These are phyloP conservation scores for Ilyonectria robusta DNA, from an alignment of 2,329 filamentous ascomycete genomes.

Conservation along the genomic window DNA sequence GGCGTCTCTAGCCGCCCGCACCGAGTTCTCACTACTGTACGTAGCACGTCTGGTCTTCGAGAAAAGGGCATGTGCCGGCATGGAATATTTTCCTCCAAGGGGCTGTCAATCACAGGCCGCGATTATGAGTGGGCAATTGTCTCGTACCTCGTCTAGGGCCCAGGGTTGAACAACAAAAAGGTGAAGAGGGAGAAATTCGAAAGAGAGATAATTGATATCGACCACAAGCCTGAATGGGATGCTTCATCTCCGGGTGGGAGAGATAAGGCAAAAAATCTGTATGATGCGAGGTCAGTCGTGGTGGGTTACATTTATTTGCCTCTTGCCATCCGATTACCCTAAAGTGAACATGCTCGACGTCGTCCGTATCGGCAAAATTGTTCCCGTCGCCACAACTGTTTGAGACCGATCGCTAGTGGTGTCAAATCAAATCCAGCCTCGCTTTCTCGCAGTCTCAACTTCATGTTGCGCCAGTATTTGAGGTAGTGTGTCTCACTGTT, in stretches of 20 bases:
- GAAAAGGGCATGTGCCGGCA: not conserved
- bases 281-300: not conserved
- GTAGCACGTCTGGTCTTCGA: not conserved
- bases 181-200: not conserved
- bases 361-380: not conserved
- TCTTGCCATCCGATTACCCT: not conserved
- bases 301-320: conserved; percentile 5
- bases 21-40: no score
- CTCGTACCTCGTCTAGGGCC: not conserved
- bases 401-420: not conserved
- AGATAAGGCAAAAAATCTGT: not conserved
- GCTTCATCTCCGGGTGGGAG: not conserved
- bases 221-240: not conserved
- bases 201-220: not conserved
- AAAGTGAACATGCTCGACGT: not conserved
- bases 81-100: not conserved
- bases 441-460: not conserved
- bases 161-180: not conserved
- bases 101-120: not conserved
- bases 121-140: not conserved
- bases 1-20: conserved; percentile 2
- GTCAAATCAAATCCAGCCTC: not conserved
- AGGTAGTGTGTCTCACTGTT: not conserved
- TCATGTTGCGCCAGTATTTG: not conserved
- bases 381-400: conserved; percentile 4